Evolutionary conservation across 2,329 filamentous ascomycete species (phyloP).

Genomic region (Tolypocladium inflatum): DNA sequence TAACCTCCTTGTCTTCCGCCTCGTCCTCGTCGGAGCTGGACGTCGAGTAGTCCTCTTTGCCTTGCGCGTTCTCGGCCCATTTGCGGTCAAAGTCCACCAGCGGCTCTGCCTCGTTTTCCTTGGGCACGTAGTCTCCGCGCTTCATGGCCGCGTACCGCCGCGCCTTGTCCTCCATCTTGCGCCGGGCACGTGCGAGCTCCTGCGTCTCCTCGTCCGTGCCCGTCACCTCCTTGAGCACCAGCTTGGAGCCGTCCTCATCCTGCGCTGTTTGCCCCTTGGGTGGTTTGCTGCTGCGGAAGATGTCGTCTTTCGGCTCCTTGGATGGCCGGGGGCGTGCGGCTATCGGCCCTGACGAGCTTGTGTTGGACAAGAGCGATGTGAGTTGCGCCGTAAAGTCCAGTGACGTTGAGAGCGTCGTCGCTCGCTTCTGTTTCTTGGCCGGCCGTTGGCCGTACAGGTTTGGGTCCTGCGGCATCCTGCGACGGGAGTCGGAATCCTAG

Average conservation of each 20-base stretch:
- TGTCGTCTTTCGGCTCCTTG: conserved; percentile 39
- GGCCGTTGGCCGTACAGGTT: conserved; percentile 69
- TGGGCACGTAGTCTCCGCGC: conserved; percentile 69
- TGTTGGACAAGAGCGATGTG: conserved; percentile 63
- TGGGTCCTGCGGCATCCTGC: conserved; percentile 52
- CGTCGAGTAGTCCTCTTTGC: conserved; percentile 49
- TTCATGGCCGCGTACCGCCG: conserved; percentile 84
- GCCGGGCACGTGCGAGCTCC: conserved; percentile 61
- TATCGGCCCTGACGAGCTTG: conserved; percentile 29
- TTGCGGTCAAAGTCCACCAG: conserved; percentile 94
- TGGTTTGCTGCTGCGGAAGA: conserved; percentile 20
- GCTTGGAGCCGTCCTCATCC: conserved; percentile 41
- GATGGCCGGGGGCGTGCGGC: conserved; percentile 35
- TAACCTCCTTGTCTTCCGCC: conserved; percentile 47
- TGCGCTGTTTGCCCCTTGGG: conserved; percentile 11
- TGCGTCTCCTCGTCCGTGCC: conserved; percentile 55
- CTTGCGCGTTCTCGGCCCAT: conserved; percentile 66
- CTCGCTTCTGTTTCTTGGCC: conserved; percentile 58
- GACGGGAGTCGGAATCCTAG: background rate
- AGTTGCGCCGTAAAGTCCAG: conserved; percentile 86
- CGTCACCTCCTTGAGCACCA: conserved; percentile 40
- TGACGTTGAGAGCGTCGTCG: conserved; percentile 60
- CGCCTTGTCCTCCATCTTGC: conserved; percentile 85
- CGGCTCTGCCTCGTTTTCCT: conserved; percentile 53
- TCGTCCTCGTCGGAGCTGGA: conserved; percentile 27